Evolutionary conservation across 2,329 filamentous ascomycete genomes (phyloP), one percentile per base, ranked within the genome.

Genomic region (Penicillium sp.): DNA sequence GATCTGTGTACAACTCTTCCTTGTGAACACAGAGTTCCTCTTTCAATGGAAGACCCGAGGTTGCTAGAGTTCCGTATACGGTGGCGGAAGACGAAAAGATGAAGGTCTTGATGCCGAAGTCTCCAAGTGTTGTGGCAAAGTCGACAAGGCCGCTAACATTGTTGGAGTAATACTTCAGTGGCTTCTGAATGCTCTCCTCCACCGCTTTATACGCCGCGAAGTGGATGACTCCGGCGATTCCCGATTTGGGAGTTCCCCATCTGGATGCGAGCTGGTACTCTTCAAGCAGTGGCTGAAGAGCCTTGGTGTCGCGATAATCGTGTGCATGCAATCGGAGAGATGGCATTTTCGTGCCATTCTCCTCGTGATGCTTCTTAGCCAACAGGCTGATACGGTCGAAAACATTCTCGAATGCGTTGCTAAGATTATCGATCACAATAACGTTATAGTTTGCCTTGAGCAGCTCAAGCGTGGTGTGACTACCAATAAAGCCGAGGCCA

Each of bases 191-290:
- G 43, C 84, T 87, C 64, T 89, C 85, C 27, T 81, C 81, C 0
- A 88, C 85, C 2, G 85, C 84, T 69, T 88, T 88, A 76, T 84
- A 83, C 1, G 86, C 86, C 15, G 86, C 86, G 62, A 88, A 88
- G 66, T 89, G 86, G 56, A 89, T 87, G n/a, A 88, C 84, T 0
- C 84, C 85, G 0, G 76, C 75, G 59, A 88, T 86, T 31, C 75
- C 78, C 3, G 83, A 85, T 51, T 71, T 70, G 19, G 75, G 68
- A 15, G 68, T 61, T 25, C 69, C 66, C 71, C 72, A 72, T 53
- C 70, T 56, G 43, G 70, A 68, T 39, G 67, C 51, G 60, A 70
- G 48, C 36, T 64, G 70, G 63, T 82, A 80, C 53, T 74, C 72
- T 19, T 77, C 68, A 45, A 82, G 71, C 25, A 82, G 66, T 10